Evolutionary conservation across 1,284 basidiomycete genomes (phyloP).

Genomic region (Cryptococcus amylolentus): DNA sequence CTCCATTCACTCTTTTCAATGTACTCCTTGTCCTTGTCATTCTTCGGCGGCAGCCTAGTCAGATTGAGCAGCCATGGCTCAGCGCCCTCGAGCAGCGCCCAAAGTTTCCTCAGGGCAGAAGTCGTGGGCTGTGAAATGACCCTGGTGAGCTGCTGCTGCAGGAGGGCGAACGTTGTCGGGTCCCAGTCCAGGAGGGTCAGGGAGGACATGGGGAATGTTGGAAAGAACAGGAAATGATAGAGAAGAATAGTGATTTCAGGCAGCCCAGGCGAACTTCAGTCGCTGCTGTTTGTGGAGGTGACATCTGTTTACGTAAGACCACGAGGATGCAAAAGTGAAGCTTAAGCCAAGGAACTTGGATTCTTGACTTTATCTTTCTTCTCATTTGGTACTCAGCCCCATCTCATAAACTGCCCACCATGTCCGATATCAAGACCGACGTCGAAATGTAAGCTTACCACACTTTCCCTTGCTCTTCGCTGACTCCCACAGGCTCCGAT

Average conservation of each 20-base stretch:
- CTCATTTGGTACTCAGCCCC: background rate
- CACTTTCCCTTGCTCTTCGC: background rate
- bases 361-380: background rate
- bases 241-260: background rate
- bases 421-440: conserved; percentile 18
- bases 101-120: conserved; percentile 32
- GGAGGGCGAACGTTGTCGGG: conserved; percentile 35
- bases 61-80: conserved; percentile 42
- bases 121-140: conserved; percentile 37
- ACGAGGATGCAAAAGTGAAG: background rate
- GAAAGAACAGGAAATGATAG: background rate
- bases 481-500: conserved; percentile 28
- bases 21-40: conserved; percentile 34
- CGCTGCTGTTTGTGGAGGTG: background rate
- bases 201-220: conserved; percentile 17
- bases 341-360: background rate
- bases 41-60: conserved; percentile 32
- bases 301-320: background rate
- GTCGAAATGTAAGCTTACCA: conserved; percentile 22
- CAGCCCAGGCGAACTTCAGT: too few species aligned
- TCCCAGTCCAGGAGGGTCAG: conserved; percentile 39
- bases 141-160: conserved; percentile 36
- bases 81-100: conserved; percentile 32
- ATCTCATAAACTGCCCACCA: conserved; percentile 5
- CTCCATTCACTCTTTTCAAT: conserved; percentile 31